Conservation (phyloP, 1,284 basidiomycete genomes). For the Ganoderma sp. region DNA sequence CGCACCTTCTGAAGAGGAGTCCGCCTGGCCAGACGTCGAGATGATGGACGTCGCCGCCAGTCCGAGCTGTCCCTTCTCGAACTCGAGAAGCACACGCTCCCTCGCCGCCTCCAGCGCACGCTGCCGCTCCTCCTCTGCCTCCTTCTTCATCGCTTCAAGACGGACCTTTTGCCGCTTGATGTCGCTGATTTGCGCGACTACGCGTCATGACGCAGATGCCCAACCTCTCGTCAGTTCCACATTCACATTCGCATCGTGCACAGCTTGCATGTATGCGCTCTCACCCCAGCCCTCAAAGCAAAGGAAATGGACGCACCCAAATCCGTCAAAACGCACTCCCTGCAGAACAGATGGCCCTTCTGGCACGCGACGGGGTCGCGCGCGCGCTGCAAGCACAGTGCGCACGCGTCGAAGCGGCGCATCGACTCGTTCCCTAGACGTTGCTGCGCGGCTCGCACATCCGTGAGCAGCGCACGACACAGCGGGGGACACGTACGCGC, state of each 20-base stretch:
- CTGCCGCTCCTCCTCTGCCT: conserved; percentile 75
- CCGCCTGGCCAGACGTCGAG: conserved; percentile 45
- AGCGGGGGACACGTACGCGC: conserved; percentile 50
- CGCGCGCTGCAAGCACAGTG: conserved; percentile 82
- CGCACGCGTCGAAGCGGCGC: conserved; percentile 86
- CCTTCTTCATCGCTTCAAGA: conserved; percentile 73
- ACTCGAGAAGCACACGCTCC: conserved; percentile 84
- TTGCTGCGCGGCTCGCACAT: conserved; percentile 55
- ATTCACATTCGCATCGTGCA: too few relatives aligned
- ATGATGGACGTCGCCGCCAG: conserved; percentile 50
- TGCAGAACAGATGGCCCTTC: conserved; percentile 90
- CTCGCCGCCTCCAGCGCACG: conserved; percentile 74
- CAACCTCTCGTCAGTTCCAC: background rate
- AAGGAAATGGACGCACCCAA: conserved; percentile 57
- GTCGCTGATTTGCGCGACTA: conserved; percentile 87
- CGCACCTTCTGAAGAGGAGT: conserved; percentile 45
- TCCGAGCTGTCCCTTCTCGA: conserved; percentile 82
- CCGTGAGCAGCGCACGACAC: conserved; percentile 15
- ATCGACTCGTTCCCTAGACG: conserved; percentile 90
- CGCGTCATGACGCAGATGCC: too few relatives aligned
- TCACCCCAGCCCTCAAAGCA: background rate
- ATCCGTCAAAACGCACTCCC: conserved; percentile 83
- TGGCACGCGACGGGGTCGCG: conserved; percentile 82
- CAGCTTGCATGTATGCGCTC: background rate
- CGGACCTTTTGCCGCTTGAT: conserved; percentile 85